Base-by-base conservation (phyloP, 805 yeast species). In the Starmerella sirachaensis region DNA sequence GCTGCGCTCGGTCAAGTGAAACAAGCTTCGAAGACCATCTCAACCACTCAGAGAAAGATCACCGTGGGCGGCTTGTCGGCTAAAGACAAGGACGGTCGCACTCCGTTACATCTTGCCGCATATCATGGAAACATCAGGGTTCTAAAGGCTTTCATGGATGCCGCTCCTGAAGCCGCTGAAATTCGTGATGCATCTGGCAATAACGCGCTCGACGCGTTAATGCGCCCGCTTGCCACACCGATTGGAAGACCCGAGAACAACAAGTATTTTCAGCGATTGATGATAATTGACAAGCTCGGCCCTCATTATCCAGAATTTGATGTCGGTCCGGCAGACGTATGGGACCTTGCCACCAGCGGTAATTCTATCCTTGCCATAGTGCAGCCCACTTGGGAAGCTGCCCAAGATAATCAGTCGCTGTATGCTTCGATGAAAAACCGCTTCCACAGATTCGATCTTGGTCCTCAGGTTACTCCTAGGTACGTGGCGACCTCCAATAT, bases 41-140 rank as follows among this genome's bases (percentile, higher is more conserved):
- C 48, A 3, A 21, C 36, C 2, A 33, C 39, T 10, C 33, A 35
- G n/a, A 44, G 42, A 23, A 41, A 40, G 27, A 18, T 27, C 8
- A 41, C 44, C 16, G 28, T 25, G 2, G 31, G 47, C 3, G 45
- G 33, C n/a, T 35, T 51, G 20, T 17, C 31, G 12, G 45, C 48
- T 12, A 42, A 39, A 18, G 54, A 51, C 40, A 22, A 35, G 12
- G 20, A 19, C 12, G 54, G 54, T 28, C 27, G 40, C 8, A 47
- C 52, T 11, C 55, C 55, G 4, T 42, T 51, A 19, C 51, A 48
- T 20, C 6, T 39, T 1, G 55, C 55, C 11, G 55, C 55, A 3
- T 32, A 39, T 18, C 22, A 21, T 23, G 53, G 55, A 14, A 31
- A 47, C 21, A 22, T 51, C 18, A 28, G 47, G 8, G 44, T 39